Evolutionary conservation across 2,329 filamentous ascomycete species (phyloP), one percentile per base, ranked within the genome.

Genomic region (Aspergillus pseudoterreus): DNA sequence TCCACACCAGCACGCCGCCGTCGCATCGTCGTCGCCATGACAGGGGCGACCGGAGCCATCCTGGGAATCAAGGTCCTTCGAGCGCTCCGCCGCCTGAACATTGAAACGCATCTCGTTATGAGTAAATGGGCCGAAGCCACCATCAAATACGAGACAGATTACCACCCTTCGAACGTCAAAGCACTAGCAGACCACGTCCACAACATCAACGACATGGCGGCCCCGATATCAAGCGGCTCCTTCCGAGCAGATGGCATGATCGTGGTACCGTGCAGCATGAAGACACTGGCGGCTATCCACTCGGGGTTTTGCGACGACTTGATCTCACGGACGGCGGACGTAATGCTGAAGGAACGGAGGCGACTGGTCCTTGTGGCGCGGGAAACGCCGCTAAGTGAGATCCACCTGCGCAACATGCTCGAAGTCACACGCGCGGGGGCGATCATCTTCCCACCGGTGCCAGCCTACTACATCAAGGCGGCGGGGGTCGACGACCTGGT

Each of bases 61-160:
- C 64, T 74, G 6, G 77, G 69, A 1, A 75, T 79, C 50, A 71
- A 69, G 14, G 57, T 71, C 0, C 71, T 79, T 4, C 61, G 67
- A 6, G 62, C 66, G 3, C 69, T 80, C 0, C 71, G 72, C 1
- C 55, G 58, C 0, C 67, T 78, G 10, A 64, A 72, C n/a, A 59
- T 78, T 14, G 77, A 80, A 61, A 78, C 76, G 0, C 74, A 78
- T 51, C 67, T 77, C 2, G 66, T 80, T 8, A 70, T 80, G 43
- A 72, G 67, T 55, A 77, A 78, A 58, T 80, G 77, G 76, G 78
- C 71, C 4, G 68, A 70, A 17, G 71, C 71, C 11, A 80, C 77
- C 0, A 66, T 77, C 42, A 75, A 77, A 55, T 76, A 76, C 54
- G 75, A 79, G 57, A 76, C 75, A 0, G 67, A 71, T 42, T 72